Base-by-base conservation (phyloP, 2,329 filamentous ascomycete species). In the Aspergillus chevalieri region DNA sequence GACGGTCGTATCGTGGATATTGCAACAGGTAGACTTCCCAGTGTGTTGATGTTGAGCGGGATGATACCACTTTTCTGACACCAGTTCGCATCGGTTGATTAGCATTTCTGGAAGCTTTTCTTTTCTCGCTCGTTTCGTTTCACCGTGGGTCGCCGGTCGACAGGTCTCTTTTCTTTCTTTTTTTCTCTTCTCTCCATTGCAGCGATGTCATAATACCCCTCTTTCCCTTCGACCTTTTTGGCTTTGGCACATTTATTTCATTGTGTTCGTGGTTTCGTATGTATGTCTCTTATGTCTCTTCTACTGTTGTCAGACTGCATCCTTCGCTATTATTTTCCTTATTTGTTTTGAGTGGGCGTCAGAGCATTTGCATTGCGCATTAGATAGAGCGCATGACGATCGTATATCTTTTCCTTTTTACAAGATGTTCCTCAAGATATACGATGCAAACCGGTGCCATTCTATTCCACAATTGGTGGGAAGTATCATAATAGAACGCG, bases 61-160 rank as follows among this genome's bases (percentile, higher is more conserved):
- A 12, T 9, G 24, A 26, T 17, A 17, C 17, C 17, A 17, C 17
- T 12, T 2, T 12, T 30, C 2, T 17, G 14, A 17, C n/a, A 14
- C 14, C 15, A 7, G 15, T 2, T 36, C 34, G 34, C 34, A 9
- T 36, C 15, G n/a, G 34, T 36, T 36, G 4, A 36, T n/a, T 19
- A 7, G 21, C 19, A 7, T 14, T 43, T 46, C 50, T 38, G 24
- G n/a, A 21, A 42, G 15, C n/a, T 46, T 14, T 51, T 41, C 49
- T 52, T 19, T 47, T 22, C 50, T 34, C 46, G 47, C 28, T 52
- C 45, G 39, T 42, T 49, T 45, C 47, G 44, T 49, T 47, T 47
- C 51, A 51, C 57, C 52, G 46, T 54, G 50, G 52, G 58, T 64
- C 60, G 61, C 62, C 50, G 61, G 61, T 57, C 61, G 62, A 64